Evolutionary conservation across 345 rosid genomes (phyloP), one percentile per base, ranked within the genome.

Genomic region (Pistacia atlantica): DNA sequence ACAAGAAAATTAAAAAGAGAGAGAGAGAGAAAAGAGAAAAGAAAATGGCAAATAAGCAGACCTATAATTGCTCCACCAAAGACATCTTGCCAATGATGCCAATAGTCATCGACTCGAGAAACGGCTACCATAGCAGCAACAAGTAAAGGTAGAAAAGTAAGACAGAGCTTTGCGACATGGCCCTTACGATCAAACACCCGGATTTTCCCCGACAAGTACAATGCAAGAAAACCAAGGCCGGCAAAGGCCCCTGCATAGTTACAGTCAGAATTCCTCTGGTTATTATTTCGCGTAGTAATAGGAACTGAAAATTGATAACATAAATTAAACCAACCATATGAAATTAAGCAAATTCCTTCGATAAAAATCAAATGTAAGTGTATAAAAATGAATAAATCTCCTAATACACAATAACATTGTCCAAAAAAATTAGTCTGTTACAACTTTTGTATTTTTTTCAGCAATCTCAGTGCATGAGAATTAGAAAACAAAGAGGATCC

Each of bases 61-160:
- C 98, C 99, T 78, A 92, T 63, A 74, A 93, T 77, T 67, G 90
- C 97, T 75, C 98, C 98, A 75, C 93, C 94, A 78, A 93, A 95
- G 28, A 93, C 97, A 90, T 95, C 98, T 85, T 90, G 90, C 99
- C 95, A 93, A 65, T 95, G 97, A 87, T 95, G 99, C 99, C 96
- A 92, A 78, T 95, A 93, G 84, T 95, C 97, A 81, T 95, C 99
- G 64, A 95, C 96, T 56, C 98, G 84, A 58, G 99, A 95, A 77
- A 95, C 80, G 67, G 90, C 98, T 38, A 95, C 86, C 69, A 95
- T 82, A 51, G 98, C 90, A 60, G 98, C 98, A 72, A 85, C 78
- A 67, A 95, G 92, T 51, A 93, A 78, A 2, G 95, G 99, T 25
- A 90, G 75, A 74, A 95, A 77, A 62, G 90, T 77, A 70, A 93